Base-by-base conservation (phyloP, 192 early-diverging fungal species). In the Chytriomyces confervae region DNA sequence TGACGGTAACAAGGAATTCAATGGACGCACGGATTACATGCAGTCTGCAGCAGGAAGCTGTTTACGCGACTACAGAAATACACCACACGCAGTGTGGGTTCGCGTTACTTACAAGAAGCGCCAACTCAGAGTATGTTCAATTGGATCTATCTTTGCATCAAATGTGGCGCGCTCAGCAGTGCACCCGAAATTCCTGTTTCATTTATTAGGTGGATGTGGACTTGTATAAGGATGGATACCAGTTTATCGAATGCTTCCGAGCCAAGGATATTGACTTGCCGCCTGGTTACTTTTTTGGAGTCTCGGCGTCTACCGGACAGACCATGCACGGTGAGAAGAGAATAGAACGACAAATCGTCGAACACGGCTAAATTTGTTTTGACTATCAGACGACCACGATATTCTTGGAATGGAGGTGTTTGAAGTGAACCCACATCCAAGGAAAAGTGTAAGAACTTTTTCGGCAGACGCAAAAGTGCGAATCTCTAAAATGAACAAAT, bases 351-450 rank as follows among this genome's bases (percentile, higher is more conserved):
- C 50, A 66, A 9, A 49, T 27, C 20, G 23, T 50, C 10, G 11
- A 60, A 69, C 29, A 4, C 1, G 29, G 11, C 11, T 18, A 18
- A 61, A 61, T 61, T 1, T 23, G 46, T 16, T 13, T 36, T 29
- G 16, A 5, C n/a, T 29, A 66, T 63, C 23, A 80, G 94, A 95
- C 83, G 94, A 95, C 79, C 94, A 95, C 66, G 93, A 94, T 81
- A 62, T 95, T 24, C 72, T 86, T 18, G 82, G 88, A 0, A 88
- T 94, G 65, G 92, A 93, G 64, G 82, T 87, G 0, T 92, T 87
- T 44, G 89, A 95, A 75, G 77, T 92, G 10, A 88, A 95, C 60
- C 93, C 93, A 18, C 75, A 80, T 16, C 77, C 77, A 53, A 83
- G 82, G 45, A 77, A 81, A 76, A 44, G 53, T 4, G 53, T 79